Percentiles rank a stretch among this genome's conserved stretches.
phyloP scores from a whole-genome alignment of 768 basidiomycete genomes.

The Termitomyces sp. region DNA sequence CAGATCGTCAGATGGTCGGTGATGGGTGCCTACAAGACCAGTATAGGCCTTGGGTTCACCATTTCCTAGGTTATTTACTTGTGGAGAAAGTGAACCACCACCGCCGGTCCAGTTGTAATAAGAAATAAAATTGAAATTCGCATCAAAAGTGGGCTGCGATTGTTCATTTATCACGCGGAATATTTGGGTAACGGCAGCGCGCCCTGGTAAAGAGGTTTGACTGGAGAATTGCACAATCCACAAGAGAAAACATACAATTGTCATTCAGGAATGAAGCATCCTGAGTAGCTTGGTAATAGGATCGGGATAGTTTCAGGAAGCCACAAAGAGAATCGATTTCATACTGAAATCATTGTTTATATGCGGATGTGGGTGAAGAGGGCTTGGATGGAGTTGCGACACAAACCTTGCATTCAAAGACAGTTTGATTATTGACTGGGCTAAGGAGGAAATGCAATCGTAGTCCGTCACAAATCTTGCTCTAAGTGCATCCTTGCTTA shows the following conservation, averaged over 20 bases:
- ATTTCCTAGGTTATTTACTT: constrained; percentile 63
- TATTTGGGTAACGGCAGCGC: constrained; percentile 59
- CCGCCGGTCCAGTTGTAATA: constrained; percentile 83
- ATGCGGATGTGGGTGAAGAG: background rate
- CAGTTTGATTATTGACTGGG: constrained; percentile 61
- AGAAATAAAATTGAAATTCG: constrained; percentile 66
- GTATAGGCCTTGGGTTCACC: constrained; percentile 74
- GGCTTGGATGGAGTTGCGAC: background rate
- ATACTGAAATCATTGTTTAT: constrained; percentile 37
- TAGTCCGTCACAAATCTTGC: background rate
- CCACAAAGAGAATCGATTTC: constrained; percentile 77
- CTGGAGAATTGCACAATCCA: background rate
- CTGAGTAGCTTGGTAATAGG: constrained; percentile 66
- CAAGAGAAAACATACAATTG: constrained; percentile 42
- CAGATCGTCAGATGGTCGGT: constrained; percentile 73
- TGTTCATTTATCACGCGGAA: constrained; percentile 76
- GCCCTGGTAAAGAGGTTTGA: constrained; percentile 39
- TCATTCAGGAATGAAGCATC: constrained; percentile 68
- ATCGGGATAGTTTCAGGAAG: constrained; percentile 72
- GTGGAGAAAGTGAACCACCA: constrained; percentile 54
- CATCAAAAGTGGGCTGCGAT: constrained; percentile 66
- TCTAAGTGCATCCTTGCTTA: constrained; percentile 27
- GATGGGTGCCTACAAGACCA: constrained; percentile 71
- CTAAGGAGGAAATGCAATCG: constrained; percentile 24
- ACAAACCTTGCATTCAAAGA: constrained; percentile 78